Evolutionary conservation across 495 filamentous ascomycete species (phyloP), one percentile per base, ranked within the genome.

Genomic region (Lophiostoma macrostomum): DNA sequence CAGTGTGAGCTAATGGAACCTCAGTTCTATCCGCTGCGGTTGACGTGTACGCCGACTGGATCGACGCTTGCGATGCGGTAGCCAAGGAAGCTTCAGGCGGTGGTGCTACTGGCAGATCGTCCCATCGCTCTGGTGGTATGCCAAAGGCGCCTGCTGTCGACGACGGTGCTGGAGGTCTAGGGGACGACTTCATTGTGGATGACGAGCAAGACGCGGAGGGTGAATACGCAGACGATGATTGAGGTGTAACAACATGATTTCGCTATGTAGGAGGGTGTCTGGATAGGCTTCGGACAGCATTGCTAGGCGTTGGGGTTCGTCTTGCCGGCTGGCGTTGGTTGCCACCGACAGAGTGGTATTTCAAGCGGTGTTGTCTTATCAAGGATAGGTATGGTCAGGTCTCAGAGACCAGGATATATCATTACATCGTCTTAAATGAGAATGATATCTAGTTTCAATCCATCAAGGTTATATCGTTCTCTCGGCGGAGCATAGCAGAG

Each of bases 41-140:
- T 24, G 93, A 98, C 63, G 91, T 98, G 13, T 98, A 97, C 66
- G 88, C 88, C 25, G 94, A 96, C 65, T 98, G 93, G 93, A 86
- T 98, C 43, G 93, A 98, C 72, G 93, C 93, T 29, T 96, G 93
- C 67, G 91, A 96, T 74, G 80, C 77, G 31, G 82, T 86, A 35
- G 84, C 84, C 12, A 85, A 85, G 60, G 75, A 82, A 35, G 39
- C 58, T 0, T 58, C 41, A 0, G 47, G 31, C 13, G 50, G 35
- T 22, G 56, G 12, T 1, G 35, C 45, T 0, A 22, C 55, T 20
- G 35, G 36, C 24, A 37, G 34, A n/a, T 43, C 56, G 28, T 30
- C 55, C 32, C 51, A 43, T 12, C 56, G 62, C 23, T 30, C 23
- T 18, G 40, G 31, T 28, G 29, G 52, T 24, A 22, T 56, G 18